These are phyloP conservation scores for Tetracladium marchalianum DNA, from an alignment of 495 filamentous ascomycete species.

Conservation along the genomic window DNA sequence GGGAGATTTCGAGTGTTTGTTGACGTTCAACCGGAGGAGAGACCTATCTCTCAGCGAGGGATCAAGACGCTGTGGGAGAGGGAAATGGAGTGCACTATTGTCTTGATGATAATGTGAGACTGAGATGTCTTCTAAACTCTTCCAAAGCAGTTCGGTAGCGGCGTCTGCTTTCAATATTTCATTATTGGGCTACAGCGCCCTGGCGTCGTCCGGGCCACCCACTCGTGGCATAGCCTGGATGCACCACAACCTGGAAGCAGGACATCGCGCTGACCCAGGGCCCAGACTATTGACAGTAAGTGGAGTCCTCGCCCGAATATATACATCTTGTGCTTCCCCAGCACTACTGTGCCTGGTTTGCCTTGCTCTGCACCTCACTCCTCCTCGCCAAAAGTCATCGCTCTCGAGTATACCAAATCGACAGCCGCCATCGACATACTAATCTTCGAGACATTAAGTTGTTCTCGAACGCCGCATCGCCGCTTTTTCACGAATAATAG, in stretches of 20 bases:
- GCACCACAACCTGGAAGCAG: not conserved
- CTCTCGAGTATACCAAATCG: constrained; percentile 2
- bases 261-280: not conserved
- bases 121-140: too few relatives aligned
- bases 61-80: too few relatives aligned
- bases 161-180: constrained; percentile 11
- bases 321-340: too few relatives aligned
- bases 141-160: too few relatives aligned
- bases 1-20: too few relatives aligned
- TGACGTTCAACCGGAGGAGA: too few relatives aligned
- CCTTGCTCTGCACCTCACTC: too few relatives aligned
- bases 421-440: constrained; percentile 1
- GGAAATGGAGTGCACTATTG: too few relatives aligned
- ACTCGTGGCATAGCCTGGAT: not conserved
- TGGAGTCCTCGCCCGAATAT: not conserved
- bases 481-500: not conserved
- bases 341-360: too few relatives aligned
- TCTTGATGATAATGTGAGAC: too few relatives aligned
- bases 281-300: not conserved
- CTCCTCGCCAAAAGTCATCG: not conserved
- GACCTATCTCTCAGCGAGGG: too few relatives aligned
- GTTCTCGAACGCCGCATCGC: not conserved
- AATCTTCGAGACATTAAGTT: not conserved
- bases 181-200: constrained; percentile 7
- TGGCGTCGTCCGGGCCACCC: constrained; percentile 4